phyloP scores from a whole-genome alignment of 805 yeast genomes.

The Wickerhamiella qilinensis region DNA sequence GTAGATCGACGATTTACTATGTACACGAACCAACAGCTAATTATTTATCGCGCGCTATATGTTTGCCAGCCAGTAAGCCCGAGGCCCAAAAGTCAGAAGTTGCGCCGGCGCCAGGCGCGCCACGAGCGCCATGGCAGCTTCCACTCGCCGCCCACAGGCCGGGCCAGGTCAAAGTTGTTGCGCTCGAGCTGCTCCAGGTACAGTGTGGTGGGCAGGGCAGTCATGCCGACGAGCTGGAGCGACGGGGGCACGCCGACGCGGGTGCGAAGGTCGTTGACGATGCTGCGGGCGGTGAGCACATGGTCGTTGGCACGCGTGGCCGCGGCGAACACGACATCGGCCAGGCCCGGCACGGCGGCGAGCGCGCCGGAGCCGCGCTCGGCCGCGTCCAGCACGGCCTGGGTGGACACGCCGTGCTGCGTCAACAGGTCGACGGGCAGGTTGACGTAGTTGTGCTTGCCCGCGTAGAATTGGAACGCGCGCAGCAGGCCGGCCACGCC shows the following conservation, averaged over 20 bases:
- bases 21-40: no score
- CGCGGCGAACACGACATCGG: slow-evolving; percentile 46
- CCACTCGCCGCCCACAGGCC: slow-evolving; percentile 41
- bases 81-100: slow-evolving; percentile 22
- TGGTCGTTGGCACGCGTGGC: slow-evolving; percentile 73
- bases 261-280: slow-evolving; percentile 27
- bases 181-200: slow-evolving; percentile 46
- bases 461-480: slow-evolving; percentile 43
- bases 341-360: slow-evolving; percentile 15
- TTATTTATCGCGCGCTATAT: no score
- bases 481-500: slow-evolving; percentile 50
- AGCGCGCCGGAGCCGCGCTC: slow-evolving; percentile 11
- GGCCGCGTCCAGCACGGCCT: slow-evolving; percentile 35
- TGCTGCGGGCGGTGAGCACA: slow-evolving; percentile 47
- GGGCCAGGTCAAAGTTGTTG: slow-evolving; percentile 44
- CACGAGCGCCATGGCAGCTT: slow-evolving; percentile 46
- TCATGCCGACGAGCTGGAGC: slow-evolving; percentile 50
- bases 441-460: slow-evolving; percentile 32
- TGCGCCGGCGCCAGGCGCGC: slow-evolving; percentile 28
- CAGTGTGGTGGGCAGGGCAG: slow-evolving; percentile 45
- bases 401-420: slow-evolving; percentile 42
- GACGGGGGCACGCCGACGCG: slow-evolving; percentile 36
- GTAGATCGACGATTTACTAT: no score
- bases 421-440: slow-evolving; percentile 51
- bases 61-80: no score